Percentiles rank a stretch among this genome's conserved stretches.
These are phyloP conservation scores for Ogataea methanolica DNA, from an alignment of 805 yeast genomes.

Conservation along the genomic window DNA sequence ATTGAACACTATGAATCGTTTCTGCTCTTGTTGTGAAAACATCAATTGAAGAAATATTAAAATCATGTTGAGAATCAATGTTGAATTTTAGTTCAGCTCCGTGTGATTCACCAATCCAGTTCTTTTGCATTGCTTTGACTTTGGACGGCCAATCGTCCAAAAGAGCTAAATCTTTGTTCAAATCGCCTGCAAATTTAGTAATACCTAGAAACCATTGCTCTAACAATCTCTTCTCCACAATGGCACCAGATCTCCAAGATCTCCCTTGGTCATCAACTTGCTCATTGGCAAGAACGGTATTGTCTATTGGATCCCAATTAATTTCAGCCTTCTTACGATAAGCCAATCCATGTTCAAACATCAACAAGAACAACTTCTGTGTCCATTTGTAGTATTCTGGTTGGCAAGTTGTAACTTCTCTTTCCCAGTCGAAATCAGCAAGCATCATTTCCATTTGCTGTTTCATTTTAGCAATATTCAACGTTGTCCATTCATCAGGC, in stretches of 20 bases:
- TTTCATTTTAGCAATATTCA: conserved; percentile 83
- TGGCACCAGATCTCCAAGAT: conserved; percentile 97
- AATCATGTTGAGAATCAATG: conserved; percentile 10
- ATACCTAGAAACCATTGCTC: conserved; percentile 95
- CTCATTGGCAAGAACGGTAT: conserved; percentile 93
- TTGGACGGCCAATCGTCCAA: conserved; percentile 81
- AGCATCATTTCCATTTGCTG: conserved; percentile 72
- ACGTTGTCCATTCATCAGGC: conserved; percentile 79
- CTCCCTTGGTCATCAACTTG: conserved; percentile 89
- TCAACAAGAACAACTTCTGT: conserved; percentile 72
- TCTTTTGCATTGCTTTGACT: conserved; percentile 83
- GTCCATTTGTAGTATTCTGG: conserved; percentile 92
- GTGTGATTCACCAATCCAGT: conserved; percentile 89
- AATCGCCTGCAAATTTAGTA: conserved; percentile 69
- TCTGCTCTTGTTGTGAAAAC: conserved; percentile 90
- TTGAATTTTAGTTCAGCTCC: conserved; percentile 70
- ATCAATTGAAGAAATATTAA: conserved; percentile 29
- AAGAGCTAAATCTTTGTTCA: conserved; percentile 57
- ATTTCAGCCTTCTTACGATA: conserved; percentile 84
- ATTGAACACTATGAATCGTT: conserved; percentile 79
- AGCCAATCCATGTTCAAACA: conserved; percentile 75
- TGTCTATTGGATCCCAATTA: conserved; percentile 97
- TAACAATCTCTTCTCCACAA: conserved; percentile 75
- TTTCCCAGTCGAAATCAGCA: conserved; percentile 90
- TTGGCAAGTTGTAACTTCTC: conserved; percentile 80